Base-by-base conservation (phyloP, 306 rosid species). In the Rosa lucieae region DNA sequence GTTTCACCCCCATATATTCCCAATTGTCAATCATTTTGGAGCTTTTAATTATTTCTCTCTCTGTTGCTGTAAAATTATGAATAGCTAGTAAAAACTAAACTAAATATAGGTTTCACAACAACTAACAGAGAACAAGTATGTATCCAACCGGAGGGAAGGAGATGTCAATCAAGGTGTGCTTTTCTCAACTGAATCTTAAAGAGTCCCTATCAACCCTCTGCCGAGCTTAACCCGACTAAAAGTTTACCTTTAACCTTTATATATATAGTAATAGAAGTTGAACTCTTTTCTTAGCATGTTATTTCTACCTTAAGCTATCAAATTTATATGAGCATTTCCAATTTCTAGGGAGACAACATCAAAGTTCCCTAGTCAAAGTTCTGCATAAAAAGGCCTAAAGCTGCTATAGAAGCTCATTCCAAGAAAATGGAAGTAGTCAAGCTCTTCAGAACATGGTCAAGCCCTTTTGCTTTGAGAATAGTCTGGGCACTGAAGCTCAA, bases 401-500 rank as follows among this genome's bases (percentile, higher is more conserved):
- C 26, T 26, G 21, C 37, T 61, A 11, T 5, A 17, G 2, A 11
- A 61, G 37, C 67, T 61, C 15, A 32, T 61, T 1, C 67, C 12
- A 74, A 55, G 53, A 76, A n/a, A 39, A 84, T 80, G 76, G 78
- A 46, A 55, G 82, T 76, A 65, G 20, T 80, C 70, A 84, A 80
- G 79, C 63, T 80, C 5, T 59, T 84, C 0, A 81, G 82, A 37
- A 75, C 79, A 26, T 83, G 87, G 87, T 81, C 87, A 18, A 86
- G 82, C 66, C 82, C 69, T 10, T 81, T 62, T 35, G 0, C 80
- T 42, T 17, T 83, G 52, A 80, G 89, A 72, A 65, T 86, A 8
- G 78, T 80, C 18, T 83, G 87, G 89, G 89, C 89, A 2, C 81
- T 86, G 58, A 39, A 86, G 23, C 21, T 78, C 29, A 86, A 86